Base-by-base conservation (phyloP, 495 filamentous ascomycete genomes). In the Xylaria nigripes region DNA sequence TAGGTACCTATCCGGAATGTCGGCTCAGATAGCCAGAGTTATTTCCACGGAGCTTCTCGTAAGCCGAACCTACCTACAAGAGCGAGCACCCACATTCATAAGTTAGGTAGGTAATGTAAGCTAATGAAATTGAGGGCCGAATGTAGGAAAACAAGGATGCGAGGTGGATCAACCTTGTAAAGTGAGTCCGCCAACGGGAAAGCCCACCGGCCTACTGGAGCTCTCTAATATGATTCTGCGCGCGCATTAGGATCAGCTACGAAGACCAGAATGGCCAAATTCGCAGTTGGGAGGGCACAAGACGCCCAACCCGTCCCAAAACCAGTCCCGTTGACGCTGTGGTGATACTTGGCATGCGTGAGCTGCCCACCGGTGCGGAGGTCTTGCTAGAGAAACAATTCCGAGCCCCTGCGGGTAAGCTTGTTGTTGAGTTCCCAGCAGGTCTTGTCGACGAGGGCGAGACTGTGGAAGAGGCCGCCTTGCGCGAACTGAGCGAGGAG, bases 401-500 rank as follows among this genome's bases (percentile, higher is more conserved):
- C 61, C 77, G 87, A 7, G 86, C 87, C 0, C 86, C 87, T 0
- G 77, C 87, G n/a, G 80, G 82, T 45, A 83, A 80, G 51, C 71
- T 83, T 15, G 80, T 82, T 18, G 77, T 90, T 47, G 87, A 91
- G 64, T 78, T 89, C 8, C 87, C 87, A 0, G 86, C 87, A 0
- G 87, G 87, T 0, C 66, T 91, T 8, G 81, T 90, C 18, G 86
- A 91, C 65, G 80, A 77, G 9, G 77, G 75, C n/a, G 87, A 90
- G 63, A 82, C 78, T 0, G 75, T 81, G 0, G 84, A 87, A 56
- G 71, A 83, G 57, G 85, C 83, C 58, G 87, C 86, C 2, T 72
- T 89, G 24, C 75, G 87, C 21, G 87, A 91, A 61, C 72, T 93
- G 50, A 82, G 78, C 52, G 88, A 93, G 66, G 88, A 93, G 70